Percentiles rank a stretch among this genome's conserved stretches.
phyloP scores from a whole-genome alignment of 2,329 filamentous ascomycete species.

The Setomelanomma holmii region DNA sequence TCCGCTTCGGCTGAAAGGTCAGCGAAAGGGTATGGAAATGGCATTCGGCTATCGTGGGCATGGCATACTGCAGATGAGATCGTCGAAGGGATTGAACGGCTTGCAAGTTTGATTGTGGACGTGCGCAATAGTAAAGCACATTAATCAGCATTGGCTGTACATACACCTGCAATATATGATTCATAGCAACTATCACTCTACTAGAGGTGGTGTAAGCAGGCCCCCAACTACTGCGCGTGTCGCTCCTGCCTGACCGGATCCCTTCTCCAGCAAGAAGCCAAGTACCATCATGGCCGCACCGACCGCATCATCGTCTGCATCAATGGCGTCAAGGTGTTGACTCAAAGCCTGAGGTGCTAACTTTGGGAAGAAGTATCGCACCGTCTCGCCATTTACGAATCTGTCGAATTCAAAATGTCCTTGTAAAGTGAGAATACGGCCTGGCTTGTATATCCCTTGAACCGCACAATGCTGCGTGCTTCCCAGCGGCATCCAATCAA shows the following conservation, averaged over 20 bases:
- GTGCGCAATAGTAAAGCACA: neutral
- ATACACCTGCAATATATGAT: too few species aligned
- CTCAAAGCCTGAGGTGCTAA: constrained; percentile 30
- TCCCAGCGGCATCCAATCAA: constrained; percentile 28
- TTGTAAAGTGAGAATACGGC: constrained; percentile 51
- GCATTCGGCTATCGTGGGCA: constrained; percentile 22
- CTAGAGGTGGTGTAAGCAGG: constrained; percentile 27
- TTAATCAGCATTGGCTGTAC: neutral
- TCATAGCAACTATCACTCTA: too few species aligned
- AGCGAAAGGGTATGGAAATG: constrained; percentile 13
- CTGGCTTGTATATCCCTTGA: constrained; percentile 51
- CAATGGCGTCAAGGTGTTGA: constrained; percentile 25
- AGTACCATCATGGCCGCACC: constrained; percentile 42
- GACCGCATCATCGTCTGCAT: constrained; percentile 38
- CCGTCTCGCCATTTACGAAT: constrained; percentile 50
- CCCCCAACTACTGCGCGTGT: constrained; percentile 15
- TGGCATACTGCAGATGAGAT: constrained; percentile 21
- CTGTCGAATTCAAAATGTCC: constrained; percentile 55
- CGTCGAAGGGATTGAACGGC: constrained; percentile 15
- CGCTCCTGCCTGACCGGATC: neutral
- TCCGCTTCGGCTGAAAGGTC: constrained; percentile 6
- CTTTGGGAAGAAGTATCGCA: constrained; percentile 45
- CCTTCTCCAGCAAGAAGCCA: constrained; percentile 38
- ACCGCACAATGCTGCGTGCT: constrained; percentile 44
- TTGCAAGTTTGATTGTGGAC: constrained; percentile 10